These are phyloP conservation scores for Sporisorium graminicola DNA, from an alignment of 1,284 basidiomycete genomes.

Conservation along the genomic window DNA sequence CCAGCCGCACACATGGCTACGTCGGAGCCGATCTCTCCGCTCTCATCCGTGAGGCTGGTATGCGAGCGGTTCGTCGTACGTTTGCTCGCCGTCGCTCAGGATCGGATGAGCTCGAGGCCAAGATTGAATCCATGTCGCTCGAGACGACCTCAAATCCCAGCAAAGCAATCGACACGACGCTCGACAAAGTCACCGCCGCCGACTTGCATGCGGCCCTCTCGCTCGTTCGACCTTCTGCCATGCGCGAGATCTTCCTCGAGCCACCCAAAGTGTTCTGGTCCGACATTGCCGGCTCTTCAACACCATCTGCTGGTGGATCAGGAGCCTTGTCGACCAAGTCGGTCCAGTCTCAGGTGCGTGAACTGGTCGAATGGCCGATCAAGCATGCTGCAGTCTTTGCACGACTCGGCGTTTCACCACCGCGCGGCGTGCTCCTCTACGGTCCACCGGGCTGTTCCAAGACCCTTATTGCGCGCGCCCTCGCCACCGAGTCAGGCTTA, in stretches of 20 bases:
- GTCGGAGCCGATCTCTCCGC: slow-evolving; percentile 96
- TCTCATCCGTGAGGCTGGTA: slow-evolving; percentile 92
- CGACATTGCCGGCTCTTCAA: slow-evolving; percentile 76
- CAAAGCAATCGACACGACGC: background rate
- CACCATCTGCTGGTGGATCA: slow-evolving; percentile 28
- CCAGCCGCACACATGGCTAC: slow-evolving; percentile 90
- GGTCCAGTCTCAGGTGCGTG: slow-evolving; percentile 59
- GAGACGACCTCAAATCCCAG: background rate
- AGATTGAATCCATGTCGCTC: slow-evolving; percentile 43
- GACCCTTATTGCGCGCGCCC: slow-evolving; percentile 91
- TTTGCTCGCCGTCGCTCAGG: slow-evolving; percentile 30
- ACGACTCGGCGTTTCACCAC: slow-evolving; percentile 87
- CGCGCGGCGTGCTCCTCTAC: slow-evolving; percentile 90
- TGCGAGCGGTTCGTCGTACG: slow-evolving; percentile 83
- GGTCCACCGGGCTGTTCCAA: slow-evolving; percentile 98
- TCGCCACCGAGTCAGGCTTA: slow-evolving; percentile 92
- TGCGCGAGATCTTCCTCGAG: slow-evolving; percentile 92
- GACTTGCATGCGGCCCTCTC: slow-evolving; percentile 83
- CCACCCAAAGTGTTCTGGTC: slow-evolving; percentile 84
- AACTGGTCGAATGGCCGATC: slow-evolving; percentile 85
- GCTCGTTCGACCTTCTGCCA: slow-evolving; percentile 87
- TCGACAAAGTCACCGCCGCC: slow-evolving; percentile 61
- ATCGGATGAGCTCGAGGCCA: slow-evolving; percentile 23
- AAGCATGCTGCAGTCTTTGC: slow-evolving; percentile 85
- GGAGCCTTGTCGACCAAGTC: slow-evolving; percentile 46